Base-by-base conservation (phyloP, 306 rosid genomes). In the Datisca glomerata region DNA sequence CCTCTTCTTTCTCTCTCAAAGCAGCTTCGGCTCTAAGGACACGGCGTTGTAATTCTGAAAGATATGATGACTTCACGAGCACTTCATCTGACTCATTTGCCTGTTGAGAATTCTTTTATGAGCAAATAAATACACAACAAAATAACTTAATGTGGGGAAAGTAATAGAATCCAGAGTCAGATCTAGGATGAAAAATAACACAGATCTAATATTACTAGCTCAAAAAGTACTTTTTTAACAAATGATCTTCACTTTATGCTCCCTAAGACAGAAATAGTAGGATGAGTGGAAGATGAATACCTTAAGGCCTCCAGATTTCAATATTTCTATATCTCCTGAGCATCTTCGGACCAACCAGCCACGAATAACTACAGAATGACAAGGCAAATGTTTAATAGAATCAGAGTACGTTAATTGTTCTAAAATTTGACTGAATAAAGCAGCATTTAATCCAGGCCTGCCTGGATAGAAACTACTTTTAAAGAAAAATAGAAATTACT, bases 11-110 rank as follows among this genome's bases (percentile, higher is more conserved):
- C 56, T 80, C 96, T 65, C 96, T 74, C 57, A 89, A 60, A 49
- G 75, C 65, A 61, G 92, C 98, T 71, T 89, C 98, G 2, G 98
- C 95, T 67, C 71, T 89, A 6, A 89, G 92, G 47, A 89, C 96
- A 19, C 96, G 85, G 34, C 91, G 94, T 21, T 91, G 98, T 56
- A 91, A 57, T 53, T 91, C 98, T 53, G 96, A 61, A 20, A 91
- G 75, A 67, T 84, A 81, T 18, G 96, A 84, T n/a, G 95, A 68
- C 74, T 91, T 91, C 43, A 91, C 98, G 41, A 84, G 69, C 62
- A 84, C 96, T 57, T 91, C 96, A 53, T 74, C 91, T 3, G 91
- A 64, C 66, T 69, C 86, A 1, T 68, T 75, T 24, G 58, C 68
- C 98, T 91, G 89, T 57, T 47, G 32, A 13, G 34, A 49, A 12